A percentile compares a stretch with the other conserved stretches of the same genome.
phyloP scores from a whole-genome alignment of 805 yeast species.

The Wickerhamiella qilinensis region DNA sequence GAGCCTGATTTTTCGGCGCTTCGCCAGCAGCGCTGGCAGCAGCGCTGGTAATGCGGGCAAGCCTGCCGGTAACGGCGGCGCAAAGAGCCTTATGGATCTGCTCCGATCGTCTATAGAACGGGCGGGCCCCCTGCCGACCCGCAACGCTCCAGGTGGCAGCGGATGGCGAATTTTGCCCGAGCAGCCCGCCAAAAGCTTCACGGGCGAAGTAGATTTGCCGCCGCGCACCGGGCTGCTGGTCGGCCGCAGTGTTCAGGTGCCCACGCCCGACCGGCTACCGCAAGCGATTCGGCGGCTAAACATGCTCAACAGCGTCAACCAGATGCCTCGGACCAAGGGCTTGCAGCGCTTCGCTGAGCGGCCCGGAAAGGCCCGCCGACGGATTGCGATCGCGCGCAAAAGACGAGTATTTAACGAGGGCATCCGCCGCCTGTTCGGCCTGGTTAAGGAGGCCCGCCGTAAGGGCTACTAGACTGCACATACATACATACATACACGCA shows the following conservation, averaged over 20 bases:
- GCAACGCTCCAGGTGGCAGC: too few relatives aligned
- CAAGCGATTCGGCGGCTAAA: slow-evolving; percentile 15
- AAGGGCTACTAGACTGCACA: slow-evolving; percentile 6
- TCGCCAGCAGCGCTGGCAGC: too few relatives aligned
- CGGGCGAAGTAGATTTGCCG: too few relatives aligned
- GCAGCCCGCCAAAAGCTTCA: too few relatives aligned
- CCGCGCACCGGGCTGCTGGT: slow-evolving; percentile 22
- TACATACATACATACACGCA: too few relatives aligned
- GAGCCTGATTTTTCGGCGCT: too few relatives aligned
- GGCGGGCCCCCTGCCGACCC: too few relatives aligned
- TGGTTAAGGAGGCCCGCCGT: slow-evolving; percentile 20
- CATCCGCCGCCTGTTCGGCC: slow-evolving; percentile 20
- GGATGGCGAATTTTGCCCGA: too few relatives aligned
- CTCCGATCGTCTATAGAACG: too few relatives aligned
- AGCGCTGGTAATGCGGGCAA: too few relatives aligned
- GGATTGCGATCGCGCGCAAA: slow-evolving; percentile 19
- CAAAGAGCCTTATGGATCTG: too few relatives aligned
- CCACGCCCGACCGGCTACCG: slow-evolving; percentile 12
- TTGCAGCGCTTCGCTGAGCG: slow-evolving; percentile 21
- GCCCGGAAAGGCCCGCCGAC: slow-evolving; percentile 21
- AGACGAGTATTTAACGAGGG: slow-evolving; percentile 20
- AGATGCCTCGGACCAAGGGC: slow-evolving; percentile 14
- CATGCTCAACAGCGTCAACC: slow-evolving; percentile 17
- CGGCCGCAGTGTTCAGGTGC: slow-evolving; percentile 19
- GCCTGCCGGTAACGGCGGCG: too few relatives aligned